A percentile compares a stretch with the other conserved stretches of the same genome.
These are phyloP conservation scores for Mycena sp. DNA, from an alignment of 1,284 basidiomycete genomes.

Conservation along the genomic window DNA sequence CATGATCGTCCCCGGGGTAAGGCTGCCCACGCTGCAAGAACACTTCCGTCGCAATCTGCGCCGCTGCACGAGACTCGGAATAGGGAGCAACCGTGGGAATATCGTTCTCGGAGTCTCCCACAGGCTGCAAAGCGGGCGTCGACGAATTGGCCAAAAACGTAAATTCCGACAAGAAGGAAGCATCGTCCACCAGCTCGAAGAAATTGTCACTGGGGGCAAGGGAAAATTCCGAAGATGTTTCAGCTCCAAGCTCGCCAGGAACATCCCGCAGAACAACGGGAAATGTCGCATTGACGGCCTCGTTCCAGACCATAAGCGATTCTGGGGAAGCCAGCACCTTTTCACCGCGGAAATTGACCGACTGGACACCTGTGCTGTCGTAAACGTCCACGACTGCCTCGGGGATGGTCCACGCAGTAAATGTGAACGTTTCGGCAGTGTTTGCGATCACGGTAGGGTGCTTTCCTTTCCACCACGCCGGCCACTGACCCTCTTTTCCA, in stretches of 20 bases:
- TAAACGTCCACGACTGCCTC: constrained; percentile 7
- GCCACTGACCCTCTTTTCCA: constrained; percentile 41
- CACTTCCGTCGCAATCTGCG: background rate
- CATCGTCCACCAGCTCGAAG: background rate
- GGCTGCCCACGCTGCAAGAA: constrained; percentile 2
- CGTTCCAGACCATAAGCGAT: constrained; percentile 14
- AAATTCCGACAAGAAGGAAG: background rate
- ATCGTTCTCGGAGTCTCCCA: background rate
- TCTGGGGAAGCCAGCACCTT: constrained; percentile 5
- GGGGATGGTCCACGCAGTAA: constrained; percentile 5
- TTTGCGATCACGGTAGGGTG: background rate
- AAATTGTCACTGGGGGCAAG: background rate
- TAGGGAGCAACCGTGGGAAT: background rate
- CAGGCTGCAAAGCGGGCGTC: background rate
- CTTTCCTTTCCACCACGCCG: constrained; percentile 25
- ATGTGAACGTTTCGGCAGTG: background rate
- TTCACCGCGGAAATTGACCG: background rate
- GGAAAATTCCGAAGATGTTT: background rate
- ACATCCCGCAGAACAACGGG: background rate
- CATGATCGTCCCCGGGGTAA: background rate
- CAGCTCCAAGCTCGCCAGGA: background rate
- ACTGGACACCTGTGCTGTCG: background rate
- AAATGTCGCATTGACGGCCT: constrained; percentile 1
- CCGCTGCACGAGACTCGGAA: background rate
- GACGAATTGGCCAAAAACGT: background rate